phyloP scores from a whole-genome alignment of 768 basidiomycete species.

The Pleurotus pulmonarius region DNA sequence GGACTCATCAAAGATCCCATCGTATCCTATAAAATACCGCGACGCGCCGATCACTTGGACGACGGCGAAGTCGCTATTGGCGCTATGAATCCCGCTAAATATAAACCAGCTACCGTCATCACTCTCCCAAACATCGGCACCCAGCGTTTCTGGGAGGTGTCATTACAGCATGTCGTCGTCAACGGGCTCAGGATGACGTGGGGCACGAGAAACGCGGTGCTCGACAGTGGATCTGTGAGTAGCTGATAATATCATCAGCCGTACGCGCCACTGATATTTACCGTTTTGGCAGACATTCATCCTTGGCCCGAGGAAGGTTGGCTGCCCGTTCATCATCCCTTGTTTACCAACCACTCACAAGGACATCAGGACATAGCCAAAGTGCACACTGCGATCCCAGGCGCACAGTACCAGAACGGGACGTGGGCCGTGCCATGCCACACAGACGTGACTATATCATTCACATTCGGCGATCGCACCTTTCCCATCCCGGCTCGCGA shows the following conservation, averaged over 20 bases:
- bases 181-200: conserved; percentile 39
- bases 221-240: conserved; percentile 44
- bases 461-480: conserved; percentile 41
- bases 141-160: conserved; percentile 64
- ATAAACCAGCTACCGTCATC: conserved; percentile 41
- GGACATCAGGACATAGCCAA: conserved; percentile 14
- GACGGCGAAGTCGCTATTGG: conserved; percentile 64
- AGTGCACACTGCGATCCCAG: conserved; percentile 38
- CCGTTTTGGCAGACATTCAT: background rate
- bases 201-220: conserved; percentile 63
- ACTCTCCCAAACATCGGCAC: conserved; percentile 46
- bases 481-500: conserved; percentile 65
- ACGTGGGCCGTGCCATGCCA: conserved; percentile 49
- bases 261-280: background rate
- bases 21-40: conserved; percentile 64
- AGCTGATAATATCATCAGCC: background rate
- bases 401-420: conserved; percentile 38
- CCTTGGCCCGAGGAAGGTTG: background rate
- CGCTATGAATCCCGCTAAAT: conserved; percentile 53
- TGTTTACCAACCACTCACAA: background rate
- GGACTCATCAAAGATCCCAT: conserved; percentile 51
- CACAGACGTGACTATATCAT: conserved; percentile 35
- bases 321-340: background rate
- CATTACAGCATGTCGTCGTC: conserved; percentile 44
- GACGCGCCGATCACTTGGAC: conserved; percentile 49